Conservation (phyloP, 495 filamentous ascomycete genomes). For the Penicillium waksmanii region DNA sequence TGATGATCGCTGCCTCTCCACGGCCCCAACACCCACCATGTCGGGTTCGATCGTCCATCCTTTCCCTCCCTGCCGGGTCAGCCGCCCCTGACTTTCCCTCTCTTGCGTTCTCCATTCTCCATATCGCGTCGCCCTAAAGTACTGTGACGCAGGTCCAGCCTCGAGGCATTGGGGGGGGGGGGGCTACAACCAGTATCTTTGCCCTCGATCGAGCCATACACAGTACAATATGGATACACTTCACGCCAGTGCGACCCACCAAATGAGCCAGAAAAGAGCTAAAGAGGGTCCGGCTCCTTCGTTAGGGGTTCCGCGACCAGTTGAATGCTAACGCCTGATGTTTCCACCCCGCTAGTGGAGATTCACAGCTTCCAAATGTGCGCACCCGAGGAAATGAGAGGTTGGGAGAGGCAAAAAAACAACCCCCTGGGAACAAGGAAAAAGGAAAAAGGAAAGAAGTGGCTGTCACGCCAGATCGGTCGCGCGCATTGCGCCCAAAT, state of each 20-base stretch:
- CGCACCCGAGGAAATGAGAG: constrained; percentile 6
- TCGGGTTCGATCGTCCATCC: constrained; percentile 29
- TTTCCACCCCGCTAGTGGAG: constrained; percentile 22
- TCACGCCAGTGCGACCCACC: constrained; percentile 18
- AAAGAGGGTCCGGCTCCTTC: constrained; percentile 17
- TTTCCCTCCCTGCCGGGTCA: constrained; percentile 28
- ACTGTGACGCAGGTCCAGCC: neutral
- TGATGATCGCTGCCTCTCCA: constrained; percentile 28
- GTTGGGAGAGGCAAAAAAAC: constrained; percentile 5
- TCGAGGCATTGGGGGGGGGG: constrained; percentile 8
- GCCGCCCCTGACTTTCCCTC: constrained; percentile 21
- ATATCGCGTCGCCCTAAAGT: constrained; percentile 1
- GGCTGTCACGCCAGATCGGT: constrained; percentile 3
- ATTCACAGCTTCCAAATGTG: constrained; percentile 8
- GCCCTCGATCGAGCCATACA: constrained; percentile 24
- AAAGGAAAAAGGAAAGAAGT: constrained; percentile 8
- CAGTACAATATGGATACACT: constrained; percentile 23
- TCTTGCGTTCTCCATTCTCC: neutral
- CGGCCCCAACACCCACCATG: constrained; percentile 26
- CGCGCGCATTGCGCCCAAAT: constrained; percentile 5
- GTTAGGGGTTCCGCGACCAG: constrained; percentile 26
- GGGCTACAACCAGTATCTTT: neutral
- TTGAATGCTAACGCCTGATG: constrained; percentile 16
- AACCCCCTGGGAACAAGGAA: neutral
- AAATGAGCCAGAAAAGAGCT: neutral